Conservation (phyloP, 768 basidiomycete genomes). For the Termitomyces sp. region DNA sequence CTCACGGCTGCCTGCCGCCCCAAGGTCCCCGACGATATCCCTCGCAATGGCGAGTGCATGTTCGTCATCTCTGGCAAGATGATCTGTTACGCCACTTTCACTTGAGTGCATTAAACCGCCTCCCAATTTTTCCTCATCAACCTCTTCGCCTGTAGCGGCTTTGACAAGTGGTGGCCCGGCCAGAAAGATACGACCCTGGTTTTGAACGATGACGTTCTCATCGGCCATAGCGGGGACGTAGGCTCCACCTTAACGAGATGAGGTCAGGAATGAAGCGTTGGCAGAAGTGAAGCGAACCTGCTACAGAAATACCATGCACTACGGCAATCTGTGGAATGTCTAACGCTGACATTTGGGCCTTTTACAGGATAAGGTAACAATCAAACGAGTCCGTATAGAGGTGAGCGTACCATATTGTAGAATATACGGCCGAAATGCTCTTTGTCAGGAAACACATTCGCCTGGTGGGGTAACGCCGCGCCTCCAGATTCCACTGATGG, state of each 20-base stretch:
- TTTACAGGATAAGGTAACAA: slow-evolving; percentile 2
- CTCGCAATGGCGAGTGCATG: slow-evolving; percentile 80
- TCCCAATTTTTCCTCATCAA: slow-evolving; percentile 90
- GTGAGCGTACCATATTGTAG: slow-evolving; percentile 79
- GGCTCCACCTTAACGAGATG: slow-evolving; percentile 58
- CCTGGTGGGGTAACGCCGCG: slow-evolving; percentile 88
- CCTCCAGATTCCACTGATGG: slow-evolving; percentile 85
- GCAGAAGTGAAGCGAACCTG: slow-evolving; percentile 38
- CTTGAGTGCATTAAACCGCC: slow-evolving; percentile 89
- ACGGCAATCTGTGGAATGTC: slow-evolving; percentile 90
- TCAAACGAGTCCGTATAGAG: not conserved
- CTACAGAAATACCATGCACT: slow-evolving; percentile 93
- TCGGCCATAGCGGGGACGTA: slow-evolving; percentile 98
- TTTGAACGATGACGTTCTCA: slow-evolving; percentile 85
- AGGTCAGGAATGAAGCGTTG: not conserved
- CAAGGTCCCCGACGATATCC: slow-evolving; percentile 72
- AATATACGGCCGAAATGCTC: slow-evolving; percentile 96
- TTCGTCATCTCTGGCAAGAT: slow-evolving; percentile 79
- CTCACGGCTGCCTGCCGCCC: slow-evolving; percentile 49
- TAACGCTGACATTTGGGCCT: slow-evolving; percentile 91
- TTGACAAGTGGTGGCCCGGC: slow-evolving; percentile 94
- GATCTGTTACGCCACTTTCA: slow-evolving; percentile 88
- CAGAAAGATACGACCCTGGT: slow-evolving; percentile 91
- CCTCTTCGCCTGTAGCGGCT: slow-evolving; percentile 89
- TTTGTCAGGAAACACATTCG: slow-evolving; percentile 92